Base-by-base conservation (phyloP, 768 basidiomycete species). In the Lenzites betulinus region DNA sequence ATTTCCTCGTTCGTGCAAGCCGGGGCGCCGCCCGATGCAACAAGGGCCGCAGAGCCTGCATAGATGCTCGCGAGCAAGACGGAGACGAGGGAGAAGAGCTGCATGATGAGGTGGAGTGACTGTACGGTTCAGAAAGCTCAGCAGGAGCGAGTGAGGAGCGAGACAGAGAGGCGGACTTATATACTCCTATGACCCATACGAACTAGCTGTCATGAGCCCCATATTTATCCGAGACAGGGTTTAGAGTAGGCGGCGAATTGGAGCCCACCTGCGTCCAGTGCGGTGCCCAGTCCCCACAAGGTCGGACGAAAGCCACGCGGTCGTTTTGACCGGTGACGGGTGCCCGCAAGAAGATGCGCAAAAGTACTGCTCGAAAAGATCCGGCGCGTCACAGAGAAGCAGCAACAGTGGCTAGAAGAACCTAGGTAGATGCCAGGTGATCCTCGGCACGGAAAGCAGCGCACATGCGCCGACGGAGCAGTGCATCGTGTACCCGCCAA, bases 1-100 rank as follows among this genome's bases (percentile, higher is more conserved):
- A 66, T 35, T 1, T 33, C 18, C 41, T 55, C 54, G 16, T 36
- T 20, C n/a, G 43, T 26, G 41, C 54, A 59, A 1, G 15, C 26
- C 18, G 49, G 16, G 2, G 44, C 33, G 16, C 33, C 35, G 8
- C 36, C 35, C 0, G 54, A 43, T 25, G 41, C 58, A 16, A 60
- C 46, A 44, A 53, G 59, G 1, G 59, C 59, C 8, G 38, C 60
- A 18, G 51, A 57, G 18, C 38, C 28, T 11, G 59, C 36, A 2
- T 51, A 8, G 5, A 22, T 28, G 18, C 23, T 36, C 6, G n/a
- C 39, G 28, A 42, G 15, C 6, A 57, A 22, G 2, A 43, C 38
- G 25, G 48, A 23, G 54, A 38, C n/a, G 39, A 50, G 20, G 12
- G 47, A 20, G 56, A 35, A 6, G 35, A n/a, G 1, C 18, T 52